Percentiles rank a stretch among this genome's conserved stretches.
Conservation (phyloP, 1,139 yeast species). For the Lodderomyces elongisporus region DNA sequence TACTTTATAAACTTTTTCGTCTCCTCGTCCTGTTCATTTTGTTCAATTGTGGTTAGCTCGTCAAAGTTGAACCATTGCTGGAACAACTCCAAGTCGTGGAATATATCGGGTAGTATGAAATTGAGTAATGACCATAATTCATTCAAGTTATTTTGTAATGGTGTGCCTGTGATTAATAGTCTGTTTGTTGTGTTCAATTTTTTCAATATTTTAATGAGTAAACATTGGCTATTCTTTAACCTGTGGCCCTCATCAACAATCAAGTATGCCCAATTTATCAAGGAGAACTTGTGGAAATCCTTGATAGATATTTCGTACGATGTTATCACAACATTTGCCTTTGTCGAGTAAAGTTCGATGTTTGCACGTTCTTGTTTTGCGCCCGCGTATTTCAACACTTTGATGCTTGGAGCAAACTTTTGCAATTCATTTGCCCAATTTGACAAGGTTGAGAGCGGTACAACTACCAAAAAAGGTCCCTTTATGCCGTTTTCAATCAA, state of each 20-base stretch:
- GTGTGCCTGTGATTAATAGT: slow-evolving; percentile 84
- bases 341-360: slow-evolving; percentile 18
- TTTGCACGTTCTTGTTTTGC: slow-evolving; percentile 48
- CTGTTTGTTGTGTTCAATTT: slow-evolving; percentile 63
- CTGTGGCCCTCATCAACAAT: slow-evolving; percentile 97
- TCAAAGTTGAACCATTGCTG: slow-evolving; percentile 92
- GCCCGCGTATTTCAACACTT: slow-evolving; percentile 65
- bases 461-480: slow-evolving; percentile 85
- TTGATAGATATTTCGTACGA: slow-evolving; percentile 77
- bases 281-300: slow-evolving; percentile 53
- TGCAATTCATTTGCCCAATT: slow-evolving; percentile 77
- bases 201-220: slow-evolving; percentile 66
- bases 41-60: slow-evolving; percentile 41
- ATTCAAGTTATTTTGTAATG: slow-evolving; percentile 80
- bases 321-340: slow-evolving; percentile 55
- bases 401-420: slow-evolving; percentile 68
- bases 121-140: slow-evolving; percentile 90
- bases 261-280: slow-evolving; percentile 68
- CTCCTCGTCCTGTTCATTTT: slow-evolving; percentile 29
- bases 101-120: slow-evolving; percentile 86
- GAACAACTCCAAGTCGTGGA: slow-evolving; percentile 81
- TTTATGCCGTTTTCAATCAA: slow-evolving; percentile 70
- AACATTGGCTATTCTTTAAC: slow-evolving; percentile 74
- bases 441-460: slow-evolving; percentile 81
- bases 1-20: slow-evolving; percentile 46